Percentiles rank a stretch among this genome's conserved stretches.
These are phyloP conservation scores for Hericium coralloides DNA, from an alignment of 768 basidiomycete species.

Conservation along the genomic window DNA sequence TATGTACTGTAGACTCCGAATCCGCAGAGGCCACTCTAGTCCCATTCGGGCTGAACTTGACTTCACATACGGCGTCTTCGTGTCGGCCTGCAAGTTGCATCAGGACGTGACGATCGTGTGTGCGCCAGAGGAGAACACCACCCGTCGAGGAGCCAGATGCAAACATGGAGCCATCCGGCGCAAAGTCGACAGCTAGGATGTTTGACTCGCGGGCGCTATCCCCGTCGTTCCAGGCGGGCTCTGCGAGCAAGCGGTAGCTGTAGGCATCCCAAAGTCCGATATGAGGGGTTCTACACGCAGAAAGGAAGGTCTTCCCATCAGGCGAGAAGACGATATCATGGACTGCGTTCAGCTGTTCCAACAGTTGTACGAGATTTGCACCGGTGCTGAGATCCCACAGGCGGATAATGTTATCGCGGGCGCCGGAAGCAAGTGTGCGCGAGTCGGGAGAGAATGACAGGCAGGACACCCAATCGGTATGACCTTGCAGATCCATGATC, in stretches of 20 bases:
- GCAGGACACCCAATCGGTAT: neutral
- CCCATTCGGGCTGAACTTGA: neutral
- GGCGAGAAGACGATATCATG: neutral
- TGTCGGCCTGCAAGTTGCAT: neutral
- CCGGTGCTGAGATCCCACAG: neutral
- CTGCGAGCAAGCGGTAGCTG: neutral
- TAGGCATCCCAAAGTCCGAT: neutral
- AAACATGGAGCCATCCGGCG: neutral
- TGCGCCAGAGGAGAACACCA: neutral
- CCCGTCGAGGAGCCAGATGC: neutral
- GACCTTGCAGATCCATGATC: neutral
- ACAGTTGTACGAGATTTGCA: neutral
- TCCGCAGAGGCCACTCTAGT: neutral
- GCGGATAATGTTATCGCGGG: neutral
- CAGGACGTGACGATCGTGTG: neutral
- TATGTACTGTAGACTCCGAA: neutral
- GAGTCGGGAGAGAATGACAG: neutral
- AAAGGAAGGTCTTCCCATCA: neutral
- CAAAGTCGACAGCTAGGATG: neutral
- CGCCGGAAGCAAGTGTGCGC: neutral
- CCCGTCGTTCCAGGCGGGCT: neutral
- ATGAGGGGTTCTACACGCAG: neutral
- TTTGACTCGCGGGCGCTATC: neutral
- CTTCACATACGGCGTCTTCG: neutral
- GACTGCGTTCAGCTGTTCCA: neutral